Evolutionary conservation across 495 filamentous ascomycete species (phyloP), one percentile per base, ranked within the genome.

Genomic region (Durotheca rogersii): DNA sequence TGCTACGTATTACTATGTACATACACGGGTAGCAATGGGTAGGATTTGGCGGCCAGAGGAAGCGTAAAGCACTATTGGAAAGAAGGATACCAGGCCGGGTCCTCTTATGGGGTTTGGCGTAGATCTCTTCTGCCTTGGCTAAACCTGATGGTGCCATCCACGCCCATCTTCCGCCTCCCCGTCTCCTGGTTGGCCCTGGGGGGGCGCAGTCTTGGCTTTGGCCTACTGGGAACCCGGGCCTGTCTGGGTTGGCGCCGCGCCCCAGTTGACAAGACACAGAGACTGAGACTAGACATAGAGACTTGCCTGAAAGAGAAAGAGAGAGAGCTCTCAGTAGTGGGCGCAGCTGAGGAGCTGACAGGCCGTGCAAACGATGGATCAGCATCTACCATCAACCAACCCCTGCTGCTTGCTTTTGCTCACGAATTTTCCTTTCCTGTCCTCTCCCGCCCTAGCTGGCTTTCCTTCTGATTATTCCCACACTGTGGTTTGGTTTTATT

Each of bases 271-370:
- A n/a, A n/a, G n/a, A n/a, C n/a, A n/a, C n/a, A n/a, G n/a, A n/a
- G n/a, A n/a, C n/a, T n/a, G n/a, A n/a, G n/a, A n/a, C n/a, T n/a
- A n/a, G n/a, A n/a, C n/a, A n/a, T n/a, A n/a, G n/a, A n/a, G n/a
- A n/a, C n/a, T n/a, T n/a, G n/a, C n/a, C n/a, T n/a, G n/a, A n/a
- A n/a, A n/a, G n/a, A n/a, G n/a, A n/a, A n/a, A n/a, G n/a, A n/a
- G n/a, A n/a, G n/a, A n/a, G n/a, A n/a, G n/a, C n/a, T n/a, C n/a
- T 37, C 50, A 35, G 42, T 55, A 57, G 37, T 48, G 53, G 61
- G 50, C 42, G 43, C 46, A 61, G 58, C 56, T 60, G 51, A 58
- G 49, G 16, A 60, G 51, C 50, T 60, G 56, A 60, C 51, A 43
- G 56, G 36, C 40, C 43, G 17, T 41, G 43, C 43, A 47, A 54